A percentile compares a stretch with the other conserved stretches of the same genome.
Evolutionary conservation across 371 early-diverging fungal genomes (phyloP).

Genomic region (Fennellomyces sp.): DNA sequence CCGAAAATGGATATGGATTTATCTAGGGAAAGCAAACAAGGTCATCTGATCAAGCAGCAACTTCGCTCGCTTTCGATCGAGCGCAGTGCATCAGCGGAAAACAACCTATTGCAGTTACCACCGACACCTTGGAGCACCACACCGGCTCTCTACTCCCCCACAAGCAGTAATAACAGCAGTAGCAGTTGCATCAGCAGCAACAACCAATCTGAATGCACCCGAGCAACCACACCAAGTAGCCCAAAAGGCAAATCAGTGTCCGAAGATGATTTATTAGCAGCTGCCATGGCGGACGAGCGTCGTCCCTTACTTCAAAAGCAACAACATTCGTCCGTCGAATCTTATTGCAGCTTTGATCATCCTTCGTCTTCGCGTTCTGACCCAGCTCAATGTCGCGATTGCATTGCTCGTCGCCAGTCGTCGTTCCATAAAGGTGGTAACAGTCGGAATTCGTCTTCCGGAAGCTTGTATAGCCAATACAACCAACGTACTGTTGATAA

Average conservation of each 20-base stretch:
- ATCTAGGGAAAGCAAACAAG: neutral
- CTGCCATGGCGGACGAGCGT: neutral
- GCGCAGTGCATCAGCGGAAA: neutral
- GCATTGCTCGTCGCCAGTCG: neutral
- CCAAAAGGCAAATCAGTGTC: neutral
- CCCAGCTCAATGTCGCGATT: conserved; percentile 4
- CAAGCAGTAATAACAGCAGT: neutral
- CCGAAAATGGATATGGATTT: conserved; percentile 6
- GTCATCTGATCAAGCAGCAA: neutral
- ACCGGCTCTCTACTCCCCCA: neutral
- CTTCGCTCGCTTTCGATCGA: neutral
- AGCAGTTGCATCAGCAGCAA: conserved; percentile 2
- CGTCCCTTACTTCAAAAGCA: conserved; percentile 1
- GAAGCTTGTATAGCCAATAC: neutral
- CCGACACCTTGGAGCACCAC: conserved; percentile 5
- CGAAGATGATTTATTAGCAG: neutral
- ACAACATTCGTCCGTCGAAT: neutral
- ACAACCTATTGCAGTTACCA: neutral
- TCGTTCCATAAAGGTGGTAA: neutral
- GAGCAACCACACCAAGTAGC: conserved; percentile 3
- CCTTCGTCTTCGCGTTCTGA: conserved; percentile 9
- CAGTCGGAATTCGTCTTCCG: neutral
- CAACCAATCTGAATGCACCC: neutral
- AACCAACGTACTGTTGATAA: neutral
- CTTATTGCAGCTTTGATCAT: conserved; percentile 14